Conservation (phyloP, 2,329 filamentous ascomycete species). For the Kalmusia sp. region DNA sequence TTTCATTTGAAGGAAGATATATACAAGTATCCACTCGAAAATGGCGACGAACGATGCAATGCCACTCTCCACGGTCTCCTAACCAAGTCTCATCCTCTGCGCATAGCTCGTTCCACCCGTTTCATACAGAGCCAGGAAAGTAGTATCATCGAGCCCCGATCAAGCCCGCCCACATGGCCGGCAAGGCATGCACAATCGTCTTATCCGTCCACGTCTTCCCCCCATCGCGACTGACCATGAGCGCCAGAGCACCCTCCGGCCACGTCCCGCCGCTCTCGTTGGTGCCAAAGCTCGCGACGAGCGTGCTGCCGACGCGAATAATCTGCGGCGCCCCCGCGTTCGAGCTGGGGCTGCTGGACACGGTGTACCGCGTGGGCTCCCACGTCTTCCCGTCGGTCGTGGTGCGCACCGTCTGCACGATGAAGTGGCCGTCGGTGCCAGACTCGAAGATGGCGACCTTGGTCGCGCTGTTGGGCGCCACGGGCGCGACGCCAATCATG, state of each 20-base stretch:
- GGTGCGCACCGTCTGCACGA: conserved; percentile 47
- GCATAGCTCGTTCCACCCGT: conserved; percentile 26
- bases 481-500: conserved; percentile 53
- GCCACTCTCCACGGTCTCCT: background rate
- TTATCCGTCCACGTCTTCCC: conserved; percentile 39
- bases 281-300: conserved; percentile 56
- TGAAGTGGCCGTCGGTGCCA: conserved; percentile 37
- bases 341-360: conserved; percentile 48
- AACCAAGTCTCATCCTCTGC: conserved; percentile 30
- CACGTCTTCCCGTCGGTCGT: conserved; percentile 53
- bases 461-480: conserved; percentile 27
- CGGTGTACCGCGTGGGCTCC: conserved; percentile 40
- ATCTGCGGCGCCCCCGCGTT: conserved; percentile 54
- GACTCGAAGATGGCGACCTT: conserved; percentile 56
- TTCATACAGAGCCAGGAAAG: conserved; percentile 37
- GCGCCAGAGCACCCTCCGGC: conserved; percentile 25
- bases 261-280: conserved; percentile 49
- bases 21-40: too few species aligned
- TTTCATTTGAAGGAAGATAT: too few species aligned
- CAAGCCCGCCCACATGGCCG: conserved; percentile 41
- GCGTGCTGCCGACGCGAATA: conserved; percentile 50
- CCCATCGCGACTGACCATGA: conserved; percentile 34
- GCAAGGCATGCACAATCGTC: conserved; percentile 30
- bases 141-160: conserved; percentile 30
- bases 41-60: background rate